Conservation (phyloP, 2,329 filamentous ascomycete genomes). For the Lachnellula subtilissima region DNA sequence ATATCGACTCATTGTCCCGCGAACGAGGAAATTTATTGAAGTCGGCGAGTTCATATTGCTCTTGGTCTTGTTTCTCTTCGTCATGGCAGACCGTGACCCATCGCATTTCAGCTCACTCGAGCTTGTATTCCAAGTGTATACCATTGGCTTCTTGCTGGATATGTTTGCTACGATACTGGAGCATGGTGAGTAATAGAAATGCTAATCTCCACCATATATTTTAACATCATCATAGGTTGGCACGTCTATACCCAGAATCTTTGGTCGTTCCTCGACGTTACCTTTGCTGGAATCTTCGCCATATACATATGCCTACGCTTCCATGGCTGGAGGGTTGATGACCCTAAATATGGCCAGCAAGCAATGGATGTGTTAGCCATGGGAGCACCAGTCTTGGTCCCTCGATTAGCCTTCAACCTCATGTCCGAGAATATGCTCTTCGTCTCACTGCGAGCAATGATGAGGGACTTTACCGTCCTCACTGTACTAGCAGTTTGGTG, state of each 20-base stretch:
- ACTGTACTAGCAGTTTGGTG: conserved; percentile 76
- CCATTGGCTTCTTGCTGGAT: conserved; percentile 59
- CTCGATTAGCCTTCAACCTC: conserved; percentile 75
- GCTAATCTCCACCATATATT: conserved; percentile 45
- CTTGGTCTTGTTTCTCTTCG: conserved; percentile 62
- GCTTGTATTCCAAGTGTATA: conserved; percentile 65
- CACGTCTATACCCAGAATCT: conserved; percentile 82
- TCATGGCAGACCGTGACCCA: conserved; percentile 67
- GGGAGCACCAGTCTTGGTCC: conserved; percentile 71
- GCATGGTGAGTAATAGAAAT: conserved; percentile 33
- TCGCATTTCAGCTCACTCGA: conserved; percentile 53
- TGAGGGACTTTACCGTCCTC: conserved; percentile 76
- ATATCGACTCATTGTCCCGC: conserved; percentile 77
- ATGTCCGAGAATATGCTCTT: conserved; percentile 83
- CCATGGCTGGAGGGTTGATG: conserved; percentile 52
- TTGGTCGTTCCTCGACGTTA: conserved; percentile 82
- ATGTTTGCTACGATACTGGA: conserved; percentile 22
- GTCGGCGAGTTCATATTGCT: conserved; percentile 68
- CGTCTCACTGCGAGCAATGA: conserved; percentile 75
- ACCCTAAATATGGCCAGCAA: conserved; percentile 52
- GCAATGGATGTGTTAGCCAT: conserved; percentile 76
- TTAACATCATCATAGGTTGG: conserved; percentile 42
- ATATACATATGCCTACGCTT: conserved; percentile 65
- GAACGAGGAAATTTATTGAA: conserved; percentile 72
- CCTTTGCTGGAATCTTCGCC: conserved; percentile 68